Conservation (phyloP, 2,329 filamentous ascomycete species). For the Zymoseptoria crescenta region DNA sequence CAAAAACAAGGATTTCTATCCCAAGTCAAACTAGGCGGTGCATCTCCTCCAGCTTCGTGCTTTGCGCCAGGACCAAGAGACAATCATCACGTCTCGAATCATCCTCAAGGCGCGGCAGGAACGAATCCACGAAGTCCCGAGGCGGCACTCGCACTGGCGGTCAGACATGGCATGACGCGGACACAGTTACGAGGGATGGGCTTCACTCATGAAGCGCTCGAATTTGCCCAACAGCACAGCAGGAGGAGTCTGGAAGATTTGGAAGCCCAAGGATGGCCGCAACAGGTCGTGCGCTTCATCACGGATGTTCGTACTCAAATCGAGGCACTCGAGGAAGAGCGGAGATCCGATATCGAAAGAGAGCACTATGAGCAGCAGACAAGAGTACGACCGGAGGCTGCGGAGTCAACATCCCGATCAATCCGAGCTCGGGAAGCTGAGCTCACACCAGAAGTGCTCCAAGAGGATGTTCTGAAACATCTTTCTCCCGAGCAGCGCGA, state of each 20-base stretch:
- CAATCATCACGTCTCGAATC: conserved; percentile 22
- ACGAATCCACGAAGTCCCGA: conserved; percentile 18
- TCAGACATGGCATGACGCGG: conserved; percentile 15
- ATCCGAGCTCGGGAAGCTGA: conserved; percentile 4
- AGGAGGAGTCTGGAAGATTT: conserved; percentile 18
- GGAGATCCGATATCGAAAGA: conserved; percentile 7
- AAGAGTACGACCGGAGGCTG: background rate
- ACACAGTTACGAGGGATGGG: conserved; percentile 14
- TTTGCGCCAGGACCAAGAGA: conserved; percentile 26
- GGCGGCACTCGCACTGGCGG: conserved; percentile 22
- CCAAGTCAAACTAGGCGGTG: conserved; percentile 66
- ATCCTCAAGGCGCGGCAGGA: conserved; percentile 19
- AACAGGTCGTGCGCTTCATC: conserved; percentile 16
- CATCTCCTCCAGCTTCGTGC: conserved; percentile 43
- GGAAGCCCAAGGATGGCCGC: conserved; percentile 20
- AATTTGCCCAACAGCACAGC: conserved; percentile 19
- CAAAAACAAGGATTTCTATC: conserved; percentile 78
- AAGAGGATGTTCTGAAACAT: conserved; percentile 7
- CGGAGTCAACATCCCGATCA: background rate
- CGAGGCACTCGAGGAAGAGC: conserved; percentile 9
- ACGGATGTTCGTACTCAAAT: conserved; percentile 12
- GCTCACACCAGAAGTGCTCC: conserved; percentile 5
- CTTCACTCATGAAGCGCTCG: conserved; percentile 19
- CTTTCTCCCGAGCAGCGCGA: conserved; percentile 5
- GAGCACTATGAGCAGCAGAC: background rate